phyloP scores from a whole-genome alignment of 2,329 filamentous ascomycete species.

The Tolypocladium ovalisporum region DNA sequence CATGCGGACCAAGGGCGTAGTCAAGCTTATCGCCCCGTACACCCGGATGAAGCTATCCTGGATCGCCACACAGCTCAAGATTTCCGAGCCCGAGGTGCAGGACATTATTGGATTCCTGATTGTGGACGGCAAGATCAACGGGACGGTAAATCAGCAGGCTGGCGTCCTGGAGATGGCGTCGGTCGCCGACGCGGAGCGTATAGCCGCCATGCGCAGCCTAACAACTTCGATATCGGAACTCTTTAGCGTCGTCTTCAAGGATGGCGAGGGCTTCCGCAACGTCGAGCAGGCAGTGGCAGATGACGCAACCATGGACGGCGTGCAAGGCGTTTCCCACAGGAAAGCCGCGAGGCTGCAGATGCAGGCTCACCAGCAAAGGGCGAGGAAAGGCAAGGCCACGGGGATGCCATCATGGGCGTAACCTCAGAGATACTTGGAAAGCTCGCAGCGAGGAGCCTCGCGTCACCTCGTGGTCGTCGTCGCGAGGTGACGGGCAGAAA shows the following conservation, averaged over 20 bases:
- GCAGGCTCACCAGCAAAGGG: not conserved
- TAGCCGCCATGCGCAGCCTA: constrained; percentile 64
- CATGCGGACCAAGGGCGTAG: constrained; percentile 91
- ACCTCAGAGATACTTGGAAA: not conserved
- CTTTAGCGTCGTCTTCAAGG: constrained; percentile 62
- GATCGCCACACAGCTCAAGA: constrained; percentile 80
- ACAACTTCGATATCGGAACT: constrained; percentile 57
- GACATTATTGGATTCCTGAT: constrained; percentile 96
- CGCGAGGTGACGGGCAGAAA: not conserved
- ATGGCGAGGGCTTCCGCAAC: constrained; percentile 57
- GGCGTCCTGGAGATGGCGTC: constrained; percentile 76
- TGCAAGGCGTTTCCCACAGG: constrained; percentile 10
- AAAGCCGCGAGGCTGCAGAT: constrained; percentile 1
- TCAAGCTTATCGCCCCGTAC: constrained; percentile 91
- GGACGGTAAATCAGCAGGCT: constrained; percentile 79
- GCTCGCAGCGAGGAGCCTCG: not conserved
- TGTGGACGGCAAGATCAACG: constrained; percentile 75
- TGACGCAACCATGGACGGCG: constrained; percentile 17
- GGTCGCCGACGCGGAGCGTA: constrained; percentile 60
- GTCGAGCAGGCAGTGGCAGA: constrained; percentile 12
- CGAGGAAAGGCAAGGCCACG: not conserved
- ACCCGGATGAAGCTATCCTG: constrained; percentile 81
- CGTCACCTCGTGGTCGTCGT: not conserved
- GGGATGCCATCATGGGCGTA: not conserved
- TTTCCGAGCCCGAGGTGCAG: constrained; percentile 75